phyloP scores from a whole-genome alignment of 1,284 basidiomycete species.

The Trametes polyzona region DNA sequence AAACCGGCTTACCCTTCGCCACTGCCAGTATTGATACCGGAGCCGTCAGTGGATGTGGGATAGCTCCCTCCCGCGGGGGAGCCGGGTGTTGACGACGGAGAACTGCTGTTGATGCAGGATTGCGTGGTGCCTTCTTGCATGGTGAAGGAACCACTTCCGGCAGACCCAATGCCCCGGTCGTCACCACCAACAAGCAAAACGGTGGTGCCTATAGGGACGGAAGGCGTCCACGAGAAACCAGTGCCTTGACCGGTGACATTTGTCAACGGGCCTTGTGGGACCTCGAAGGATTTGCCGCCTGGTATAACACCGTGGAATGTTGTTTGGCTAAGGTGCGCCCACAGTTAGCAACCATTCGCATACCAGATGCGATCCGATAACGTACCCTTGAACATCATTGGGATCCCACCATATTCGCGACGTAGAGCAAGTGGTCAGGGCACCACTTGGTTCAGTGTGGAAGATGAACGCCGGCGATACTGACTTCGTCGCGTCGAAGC shows the following conservation, averaged over 20 bases:
- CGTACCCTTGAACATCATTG: slow-evolving; percentile 56
- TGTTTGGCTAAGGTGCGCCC: slow-evolving; percentile 45
- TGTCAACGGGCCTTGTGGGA: slow-evolving; percentile 53
- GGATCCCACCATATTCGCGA: slow-evolving; percentile 68
- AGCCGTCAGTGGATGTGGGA: slow-evolving; percentile 54
- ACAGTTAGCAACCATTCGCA: neutral
- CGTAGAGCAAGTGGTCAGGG: slow-evolving; percentile 62
- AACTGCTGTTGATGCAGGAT: slow-evolving; percentile 57
- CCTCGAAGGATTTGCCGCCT: slow-evolving; percentile 72
- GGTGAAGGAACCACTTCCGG: slow-evolving; percentile 61
- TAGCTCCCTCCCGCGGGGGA: slow-evolving; percentile 76
- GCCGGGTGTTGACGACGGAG: slow-evolving; percentile 77
- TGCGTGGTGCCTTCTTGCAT: slow-evolving; percentile 53
- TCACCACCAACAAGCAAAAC: slow-evolving; percentile 71
- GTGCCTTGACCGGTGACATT: slow-evolving; percentile 48
- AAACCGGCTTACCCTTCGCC: slow-evolving; percentile 12
- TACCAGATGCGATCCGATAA: slow-evolving; percentile 20
- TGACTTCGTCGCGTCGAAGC: slow-evolving; percentile 54
- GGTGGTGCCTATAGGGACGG: slow-evolving; percentile 63
- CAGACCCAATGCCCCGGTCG: slow-evolving; percentile 63
- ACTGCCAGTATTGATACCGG: slow-evolving; percentile 22
- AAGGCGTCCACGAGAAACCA: slow-evolving; percentile 72
- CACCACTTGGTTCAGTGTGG: slow-evolving; percentile 60
- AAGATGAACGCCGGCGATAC: slow-evolving; percentile 63
- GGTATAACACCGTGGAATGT: slow-evolving; percentile 76